Evolutionary conservation across 78 protist genomes (phyloP).

Genomic region (Protostelium mycophagum): DNA sequence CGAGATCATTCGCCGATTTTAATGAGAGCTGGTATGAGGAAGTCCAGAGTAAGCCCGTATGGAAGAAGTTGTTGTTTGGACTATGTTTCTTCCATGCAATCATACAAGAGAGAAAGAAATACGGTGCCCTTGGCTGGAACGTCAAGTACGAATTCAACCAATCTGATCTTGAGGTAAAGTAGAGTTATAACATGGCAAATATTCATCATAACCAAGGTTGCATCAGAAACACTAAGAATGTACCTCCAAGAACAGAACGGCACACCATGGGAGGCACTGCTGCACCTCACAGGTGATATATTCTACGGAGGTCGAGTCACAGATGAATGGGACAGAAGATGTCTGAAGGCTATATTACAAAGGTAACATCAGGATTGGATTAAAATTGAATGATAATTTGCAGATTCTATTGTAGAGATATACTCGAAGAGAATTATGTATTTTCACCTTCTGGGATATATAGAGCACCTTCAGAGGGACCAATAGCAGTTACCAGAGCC

Average conservation of each 20-base stretch:
- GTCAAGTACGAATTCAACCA: slow-evolving; percentile 75
- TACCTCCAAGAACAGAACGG: slow-evolving; percentile 62
- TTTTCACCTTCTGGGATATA: slow-evolving; percentile 49
- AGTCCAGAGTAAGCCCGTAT: slow-evolving; percentile 11
- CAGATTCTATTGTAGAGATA: slow-evolving; percentile 27
- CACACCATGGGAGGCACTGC: slow-evolving; percentile 71
- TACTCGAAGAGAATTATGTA: slow-evolving; percentile 13
- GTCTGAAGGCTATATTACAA: neutral
- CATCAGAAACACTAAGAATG: slow-evolving; percentile 29
- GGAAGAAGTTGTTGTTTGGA: slow-evolving; percentile 67
- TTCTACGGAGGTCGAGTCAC: slow-evolving; percentile 94
- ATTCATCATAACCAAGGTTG: too few relatives aligned
- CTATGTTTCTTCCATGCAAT: slow-evolving; percentile 80
- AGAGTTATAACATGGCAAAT: too few relatives aligned
- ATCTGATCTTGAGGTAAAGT: slow-evolving; percentile 77
- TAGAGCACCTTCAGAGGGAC: slow-evolving; percentile 69
- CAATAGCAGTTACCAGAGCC: slow-evolving; percentile 38
- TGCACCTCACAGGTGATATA: slow-evolving; percentile 80
- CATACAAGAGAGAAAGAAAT: slow-evolving; percentile 85
- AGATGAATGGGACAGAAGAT: slow-evolving; percentile 78
- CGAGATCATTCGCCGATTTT: slow-evolving; percentile 41
- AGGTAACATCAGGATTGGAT: slow-evolving; percentile 3
- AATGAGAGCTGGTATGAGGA: slow-evolving; percentile 31
- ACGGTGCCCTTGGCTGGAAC: slow-evolving; percentile 63
- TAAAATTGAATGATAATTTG: slow-evolving; percentile 63